Evolutionary conservation across 495 filamentous ascomycete species (phyloP).

Genomic region (Polyplosphaeria fusca): DNA sequence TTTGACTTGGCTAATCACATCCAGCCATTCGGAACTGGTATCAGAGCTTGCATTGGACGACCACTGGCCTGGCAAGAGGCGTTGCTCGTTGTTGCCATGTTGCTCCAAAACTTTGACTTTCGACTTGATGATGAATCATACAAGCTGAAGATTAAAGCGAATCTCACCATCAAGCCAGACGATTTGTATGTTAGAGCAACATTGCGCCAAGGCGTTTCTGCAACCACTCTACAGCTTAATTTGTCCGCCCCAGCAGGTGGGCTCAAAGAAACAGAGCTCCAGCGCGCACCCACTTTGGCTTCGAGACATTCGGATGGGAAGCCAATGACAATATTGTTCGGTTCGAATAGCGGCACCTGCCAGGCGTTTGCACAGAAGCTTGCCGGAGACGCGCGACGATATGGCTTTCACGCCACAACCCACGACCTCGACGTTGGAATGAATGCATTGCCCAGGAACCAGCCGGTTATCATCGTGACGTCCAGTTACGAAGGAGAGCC

Average conservation of each 20-base stretch:
- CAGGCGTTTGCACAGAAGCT: conserved; percentile 61
- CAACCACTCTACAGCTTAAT: conserved; percentile 52
- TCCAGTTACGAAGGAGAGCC: conserved; percentile 69
- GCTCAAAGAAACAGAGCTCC: neutral
- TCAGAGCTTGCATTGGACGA: conserved; percentile 63
- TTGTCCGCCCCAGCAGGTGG: conserved; percentile 32
- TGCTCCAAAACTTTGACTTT: conserved; percentile 64
- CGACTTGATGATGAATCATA: conserved; percentile 56
- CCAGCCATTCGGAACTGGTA: conserved; percentile 67
- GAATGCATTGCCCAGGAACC: conserved; percentile 56
- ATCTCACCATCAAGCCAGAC: conserved; percentile 68
- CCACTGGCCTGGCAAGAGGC: conserved; percentile 67
- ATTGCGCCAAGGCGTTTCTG: conserved; percentile 55
- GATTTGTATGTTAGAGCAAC: conserved; percentile 64
- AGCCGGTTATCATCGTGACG: conserved; percentile 62
- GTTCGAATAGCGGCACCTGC: conserved; percentile 74
- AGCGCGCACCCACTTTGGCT: no score
- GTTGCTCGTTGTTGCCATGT: conserved; percentile 51
- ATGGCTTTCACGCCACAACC: conserved; percentile 56
- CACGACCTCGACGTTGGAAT: conserved; percentile 58
- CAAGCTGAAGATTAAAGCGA: conserved; percentile 41
- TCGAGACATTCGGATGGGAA: no score
- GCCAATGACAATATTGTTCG: conserved; percentile 61
- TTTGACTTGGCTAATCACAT: neutral
- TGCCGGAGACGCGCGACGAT: conserved; percentile 52